Evolutionary conservation across 768 basidiomycete species (phyloP), one percentile per base, ranked within the genome.

Genomic region (Tremella mesenterica): DNA sequence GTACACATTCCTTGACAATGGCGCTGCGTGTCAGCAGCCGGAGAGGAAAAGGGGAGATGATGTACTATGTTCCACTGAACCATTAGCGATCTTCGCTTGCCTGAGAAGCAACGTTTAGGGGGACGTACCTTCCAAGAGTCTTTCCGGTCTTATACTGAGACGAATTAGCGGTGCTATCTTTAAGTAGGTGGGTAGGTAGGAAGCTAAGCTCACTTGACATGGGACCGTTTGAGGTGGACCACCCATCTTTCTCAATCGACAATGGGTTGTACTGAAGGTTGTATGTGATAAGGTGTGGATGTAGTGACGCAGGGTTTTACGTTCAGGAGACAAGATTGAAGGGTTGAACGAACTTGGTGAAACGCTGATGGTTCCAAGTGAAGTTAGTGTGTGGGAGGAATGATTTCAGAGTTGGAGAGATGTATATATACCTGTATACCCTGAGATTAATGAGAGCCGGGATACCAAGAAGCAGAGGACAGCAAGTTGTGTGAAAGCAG

Each of bases 1-100:
- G 89, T 23, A 92, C 86, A 41, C 91, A 91, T 77, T 95, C 90
- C 50, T 72, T 71, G 34, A 73, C 72, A 1, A 73, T 68, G 16
- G 71, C 71, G 5, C n/a, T 41, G 2, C 23, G 31, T 2, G 30
- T 26, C 16, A 49, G 47, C 48, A 27, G n/a, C 16, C 23, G 45
- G 39, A 0, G 28, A 52, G n/a, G n/a, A n/a, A n/a, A n/a, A n/a
- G 65, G n/a, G n/a, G n/a, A n/a, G n/a, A n/a, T n/a, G n/a, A n/a
- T n/a, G 48, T 25, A 70, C 72, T 95, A 96, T 38, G 91, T 95
- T 44, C 91, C 91, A 67, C 86, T 90, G 34, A 85, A 73, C 13
- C 13, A 21, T n/a, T 25, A 51, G 34, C 48, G 8, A 41, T n/a
- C 23, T 12, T 6, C 20, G 12, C 18, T 9, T 9, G 16, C 14